Base-by-base conservation (phyloP, 306 rosid genomes). In the Cucurbita pepo region DNA sequence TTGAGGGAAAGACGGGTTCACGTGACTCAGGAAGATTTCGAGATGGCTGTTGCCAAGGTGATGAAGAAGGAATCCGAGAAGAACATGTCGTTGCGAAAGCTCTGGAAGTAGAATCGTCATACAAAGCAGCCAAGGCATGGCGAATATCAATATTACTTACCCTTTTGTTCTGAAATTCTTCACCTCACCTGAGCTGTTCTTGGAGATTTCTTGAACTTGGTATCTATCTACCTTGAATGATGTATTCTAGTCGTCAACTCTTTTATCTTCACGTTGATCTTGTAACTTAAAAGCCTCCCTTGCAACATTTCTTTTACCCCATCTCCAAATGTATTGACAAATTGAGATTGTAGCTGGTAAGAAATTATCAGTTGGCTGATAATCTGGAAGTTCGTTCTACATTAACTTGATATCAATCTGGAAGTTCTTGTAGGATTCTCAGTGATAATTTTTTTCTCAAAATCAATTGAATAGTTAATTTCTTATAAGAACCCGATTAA, bases 21-120 rank as follows among this genome's bases (percentile, higher is more conserved):
- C 18, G 99, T 95, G 48, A 89, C 97, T 2, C 95, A 95, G 76
- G 99, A 95, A 78, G 99, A 95, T 79, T 95, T 95, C 58, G 99
- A 95, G 87, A 95, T 95, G 96, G 99, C 96, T 4, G 99, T 95
- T 69, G 99, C 97, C 44, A 95, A 95, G 91, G 99, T 91, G n/a
- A 95, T 91, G 99, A 95, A 95, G 77, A 89, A 91, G 96, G 99
- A 95, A 73, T 89, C 90, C 0, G 95, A 91, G 85, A 95, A 91
- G 81, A 95, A 89, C 69, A 89, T 95, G 99, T 95, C 99, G 6
- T 77, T 95, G 81, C 90, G 97, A 74, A 95, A 95, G 93, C 83
- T 95, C 64, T 95, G 99, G 99, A 89, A 95, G 85, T 95, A 86
- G 82, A 60, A 19, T 8, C 2, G 12, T 21, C 10, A 1, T 56